A percentile compares a stretch with the other conserved stretches of the same genome.
Evolutionary conservation across 2,329 filamentous ascomycete genomes (phyloP).

Genomic region (Verticillium isaacii): DNA sequence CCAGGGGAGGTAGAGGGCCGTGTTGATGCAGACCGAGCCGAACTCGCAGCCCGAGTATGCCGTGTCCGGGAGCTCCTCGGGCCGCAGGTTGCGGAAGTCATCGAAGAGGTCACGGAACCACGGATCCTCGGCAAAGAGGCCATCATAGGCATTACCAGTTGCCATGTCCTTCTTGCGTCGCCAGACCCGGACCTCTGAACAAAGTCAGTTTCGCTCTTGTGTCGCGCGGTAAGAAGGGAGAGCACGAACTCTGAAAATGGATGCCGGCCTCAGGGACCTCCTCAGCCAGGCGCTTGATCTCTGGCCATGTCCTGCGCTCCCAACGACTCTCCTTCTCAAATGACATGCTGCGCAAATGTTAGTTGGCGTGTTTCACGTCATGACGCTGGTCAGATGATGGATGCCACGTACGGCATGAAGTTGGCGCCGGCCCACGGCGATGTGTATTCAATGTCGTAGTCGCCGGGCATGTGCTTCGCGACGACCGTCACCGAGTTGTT

Average conservation of each 20-base stretch:
- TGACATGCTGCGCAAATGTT: slow-evolving; percentile 23
- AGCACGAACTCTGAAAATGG: slow-evolving; percentile 58
- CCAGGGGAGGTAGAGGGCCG: slow-evolving; percentile 67
- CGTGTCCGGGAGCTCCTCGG: slow-evolving; percentile 54
- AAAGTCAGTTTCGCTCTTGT: background rate
- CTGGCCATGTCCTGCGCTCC: slow-evolving; percentile 56
- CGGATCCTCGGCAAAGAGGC: slow-evolving; percentile 59
- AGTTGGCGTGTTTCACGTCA: background rate
- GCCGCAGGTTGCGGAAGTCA: slow-evolving; percentile 60
- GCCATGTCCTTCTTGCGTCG: slow-evolving; percentile 56
- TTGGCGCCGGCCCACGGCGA: slow-evolving; percentile 80
- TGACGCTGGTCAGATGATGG: background rate
- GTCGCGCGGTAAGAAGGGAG: slow-evolving; percentile 38
- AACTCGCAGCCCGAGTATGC: slow-evolving; percentile 55
- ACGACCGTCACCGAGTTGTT: slow-evolving; percentile 34
- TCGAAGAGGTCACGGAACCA: slow-evolving; percentile 72
- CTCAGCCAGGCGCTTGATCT: slow-evolving; percentile 47
- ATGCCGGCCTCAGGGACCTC: slow-evolving; percentile 68
- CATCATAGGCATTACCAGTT: slow-evolving; percentile 61
- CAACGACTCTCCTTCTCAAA: slow-evolving; percentile 32
- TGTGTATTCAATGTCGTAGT: slow-evolving; percentile 79
- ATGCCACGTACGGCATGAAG: slow-evolving; percentile 54
- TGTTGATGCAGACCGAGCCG: slow-evolving; percentile 70
- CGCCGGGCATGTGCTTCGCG: slow-evolving; percentile 78
- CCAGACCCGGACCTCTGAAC: slow-evolving; percentile 34